Conservation (phyloP, 208 protist species). For the Crithidia sp. region DNA sequence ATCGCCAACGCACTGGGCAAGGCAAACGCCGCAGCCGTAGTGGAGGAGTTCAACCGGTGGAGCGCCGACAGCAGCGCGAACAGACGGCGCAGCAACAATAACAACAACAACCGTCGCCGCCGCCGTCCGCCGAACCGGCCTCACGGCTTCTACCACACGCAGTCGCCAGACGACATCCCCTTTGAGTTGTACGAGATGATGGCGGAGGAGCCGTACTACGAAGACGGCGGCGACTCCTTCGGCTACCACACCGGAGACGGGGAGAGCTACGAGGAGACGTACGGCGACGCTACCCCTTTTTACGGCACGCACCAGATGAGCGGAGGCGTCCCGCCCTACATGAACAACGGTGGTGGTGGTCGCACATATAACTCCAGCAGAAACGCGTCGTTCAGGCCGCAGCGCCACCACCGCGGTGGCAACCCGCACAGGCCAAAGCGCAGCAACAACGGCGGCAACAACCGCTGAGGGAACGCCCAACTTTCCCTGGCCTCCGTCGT, state of each 20-base stretch:
- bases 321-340: slow-evolving; percentile 34
- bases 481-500: too few relatives aligned
- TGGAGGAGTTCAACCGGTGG: slow-evolving; percentile 88
- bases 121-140: slow-evolving; percentile 14
- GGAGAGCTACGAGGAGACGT: slow-evolving; percentile 32
- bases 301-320: slow-evolving; percentile 68
- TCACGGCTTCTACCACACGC: slow-evolving; percentile 63
- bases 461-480: not conserved
- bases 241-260: slow-evolving; percentile 54
- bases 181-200: slow-evolving; percentile 61
- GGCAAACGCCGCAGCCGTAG: slow-evolving; percentile 45
- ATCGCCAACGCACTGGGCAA: slow-evolving; percentile 90
- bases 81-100: slow-evolving; percentile 7
- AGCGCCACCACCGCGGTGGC: slow-evolving; percentile 25
- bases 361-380: slow-evolving; percentile 26
- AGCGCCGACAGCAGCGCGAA: slow-evolving; percentile 51
- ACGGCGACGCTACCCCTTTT: slow-evolving; percentile 61
- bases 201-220: slow-evolving; percentile 42
- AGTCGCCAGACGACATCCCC: slow-evolving; percentile 72
- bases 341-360: slow-evolving; percentile 3
- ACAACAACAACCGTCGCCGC: slow-evolving; percentile 10
- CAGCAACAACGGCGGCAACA: slow-evolving; percentile 17
- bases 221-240: slow-evolving; percentile 47
- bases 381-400: slow-evolving; percentile 19
- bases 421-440: slow-evolving; percentile 26